Conservation (phyloP, 495 filamentous ascomycete genomes). For the Parathielavia hyrcaniae region DNA sequence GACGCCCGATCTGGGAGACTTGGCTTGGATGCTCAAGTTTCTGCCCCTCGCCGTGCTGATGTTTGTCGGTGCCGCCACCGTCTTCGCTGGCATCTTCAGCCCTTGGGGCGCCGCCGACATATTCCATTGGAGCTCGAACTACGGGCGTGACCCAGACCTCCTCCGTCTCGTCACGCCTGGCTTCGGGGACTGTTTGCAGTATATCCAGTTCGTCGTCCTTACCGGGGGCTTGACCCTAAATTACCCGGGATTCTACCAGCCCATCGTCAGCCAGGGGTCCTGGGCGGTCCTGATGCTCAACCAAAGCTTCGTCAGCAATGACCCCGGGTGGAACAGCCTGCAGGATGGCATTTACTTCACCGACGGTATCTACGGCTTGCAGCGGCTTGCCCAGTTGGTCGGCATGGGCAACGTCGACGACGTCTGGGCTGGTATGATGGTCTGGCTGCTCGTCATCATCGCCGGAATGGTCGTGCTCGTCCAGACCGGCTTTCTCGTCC, state of each 20-base stretch:
- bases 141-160: slow-evolving; percentile 87
- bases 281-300: slow-evolving; percentile 95
- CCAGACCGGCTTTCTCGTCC: slow-evolving; percentile 67
- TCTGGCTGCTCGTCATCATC: slow-evolving; percentile 76
- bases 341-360: slow-evolving; percentile 78
- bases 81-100: slow-evolving; percentile 77
- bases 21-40: slow-evolving; percentile 66
- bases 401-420: slow-evolving; percentile 71
- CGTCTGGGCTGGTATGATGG: slow-evolving; percentile 86
- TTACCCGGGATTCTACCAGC: slow-evolving; percentile 93
- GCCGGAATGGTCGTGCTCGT: slow-evolving; percentile 59
- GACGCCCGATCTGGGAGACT: slow-evolving; percentile 64
- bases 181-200: slow-evolving; percentile 95
- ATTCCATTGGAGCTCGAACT: slow-evolving; percentile 93
- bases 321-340: slow-evolving; percentile 55
- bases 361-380: slow-evolving; percentile 66
- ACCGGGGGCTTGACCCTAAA: slow-evolving; percentile 78
- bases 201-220: slow-evolving; percentile 87
- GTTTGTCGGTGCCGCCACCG: slow-evolving; percentile 71
- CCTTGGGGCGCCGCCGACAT: slow-evolving; percentile 88
- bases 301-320: slow-evolving; percentile 71
- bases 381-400: slow-evolving; percentile 72
- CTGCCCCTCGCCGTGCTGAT: slow-evolving; percentile 72
- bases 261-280: slow-evolving; percentile 73
- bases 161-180: slow-evolving; percentile 90